These are phyloP conservation scores for Lasiosphaeris hirsuta DNA, from an alignment of 495 filamentous ascomycete species.

Conservation along the genomic window DNA sequence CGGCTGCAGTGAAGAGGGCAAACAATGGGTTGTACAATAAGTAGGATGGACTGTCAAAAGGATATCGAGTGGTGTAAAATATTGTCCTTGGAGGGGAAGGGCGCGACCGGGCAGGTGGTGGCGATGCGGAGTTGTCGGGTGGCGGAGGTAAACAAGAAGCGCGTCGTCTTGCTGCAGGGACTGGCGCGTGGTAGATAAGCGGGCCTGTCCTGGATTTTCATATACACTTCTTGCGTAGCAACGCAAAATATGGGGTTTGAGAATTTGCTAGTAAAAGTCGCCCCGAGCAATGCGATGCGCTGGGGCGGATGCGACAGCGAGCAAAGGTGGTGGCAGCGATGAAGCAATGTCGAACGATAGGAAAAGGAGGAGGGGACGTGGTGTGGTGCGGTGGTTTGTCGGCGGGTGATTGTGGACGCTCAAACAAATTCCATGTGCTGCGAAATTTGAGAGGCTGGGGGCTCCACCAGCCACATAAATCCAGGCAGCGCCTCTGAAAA, in stretches of 20 bases:
- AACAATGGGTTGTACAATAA: conserved; percentile 14
- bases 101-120: neutral
- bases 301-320: conserved; percentile 21
- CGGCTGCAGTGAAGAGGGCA: conserved; percentile 36
- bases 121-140: conserved; percentile 10
- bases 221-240: conserved; percentile 10
- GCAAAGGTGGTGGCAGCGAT: conserved; percentile 20
- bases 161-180: conserved; percentile 38
- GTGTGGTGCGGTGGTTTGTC: neutral
- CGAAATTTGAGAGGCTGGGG: conserved; percentile 36
- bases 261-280: neutral
- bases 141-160: conserved; percentile 35
- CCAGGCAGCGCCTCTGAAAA: neutral
- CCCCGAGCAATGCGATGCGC: conserved; percentile 19
- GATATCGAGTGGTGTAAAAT: conserved; percentile 12
- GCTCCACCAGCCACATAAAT: conserved; percentile 26
- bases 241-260: conserved; percentile 9
- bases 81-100: neutral
- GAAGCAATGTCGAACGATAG: conserved; percentile 12
- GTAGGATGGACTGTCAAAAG: conserved; percentile 22
- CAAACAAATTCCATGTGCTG: conserved; percentile 4
- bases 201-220: neutral
- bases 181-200: conserved; percentile 20
- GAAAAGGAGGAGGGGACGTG: conserved; percentile 15
- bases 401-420: conserved; percentile 8